Conservation (phyloP, 2,329 filamentous ascomycete species). For the Mollisiaceae sp. region DNA sequence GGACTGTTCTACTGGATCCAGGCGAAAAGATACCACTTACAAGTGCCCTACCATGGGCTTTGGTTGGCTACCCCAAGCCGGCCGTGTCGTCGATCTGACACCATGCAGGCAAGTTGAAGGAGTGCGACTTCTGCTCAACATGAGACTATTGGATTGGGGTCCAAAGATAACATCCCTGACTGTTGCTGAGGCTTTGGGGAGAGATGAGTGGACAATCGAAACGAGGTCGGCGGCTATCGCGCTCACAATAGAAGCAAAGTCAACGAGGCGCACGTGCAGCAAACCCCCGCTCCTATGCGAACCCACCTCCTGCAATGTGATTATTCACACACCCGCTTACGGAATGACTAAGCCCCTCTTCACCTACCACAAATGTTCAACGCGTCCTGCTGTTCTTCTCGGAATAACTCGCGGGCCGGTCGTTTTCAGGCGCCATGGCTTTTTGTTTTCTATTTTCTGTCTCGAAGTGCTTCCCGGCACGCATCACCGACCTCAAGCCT, state of each 20-base stretch:
- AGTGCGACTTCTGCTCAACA: neutral
- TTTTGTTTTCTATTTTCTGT: conserved; percentile 9
- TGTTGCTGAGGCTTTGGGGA: neutral
- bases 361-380: neutral
- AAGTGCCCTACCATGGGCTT: neutral
- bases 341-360: conserved; percentile 6
- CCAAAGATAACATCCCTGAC: neutral
- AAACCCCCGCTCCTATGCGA: neutral
- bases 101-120: neutral
- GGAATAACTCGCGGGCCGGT: neutral
- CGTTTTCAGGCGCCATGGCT: neutral
- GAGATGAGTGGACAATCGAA: neutral
- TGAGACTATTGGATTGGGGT: conserved; percentile 5
- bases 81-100: neutral
- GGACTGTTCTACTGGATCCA: neutral
- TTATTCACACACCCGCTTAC: conserved; percentile 12
- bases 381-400: neutral
- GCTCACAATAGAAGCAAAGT: conserved; percentile 10
- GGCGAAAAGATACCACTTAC: neutral
- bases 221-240: conserved; percentile 6
- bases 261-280: conserved; percentile 11
- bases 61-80: neutral
- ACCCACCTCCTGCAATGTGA: conserved; percentile 8
- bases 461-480: neutral
- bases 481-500: neutral